These are phyloP conservation scores for Citeromyces nyonsensis DNA, from an alignment of 805 yeast species.

Conservation along the genomic window DNA sequence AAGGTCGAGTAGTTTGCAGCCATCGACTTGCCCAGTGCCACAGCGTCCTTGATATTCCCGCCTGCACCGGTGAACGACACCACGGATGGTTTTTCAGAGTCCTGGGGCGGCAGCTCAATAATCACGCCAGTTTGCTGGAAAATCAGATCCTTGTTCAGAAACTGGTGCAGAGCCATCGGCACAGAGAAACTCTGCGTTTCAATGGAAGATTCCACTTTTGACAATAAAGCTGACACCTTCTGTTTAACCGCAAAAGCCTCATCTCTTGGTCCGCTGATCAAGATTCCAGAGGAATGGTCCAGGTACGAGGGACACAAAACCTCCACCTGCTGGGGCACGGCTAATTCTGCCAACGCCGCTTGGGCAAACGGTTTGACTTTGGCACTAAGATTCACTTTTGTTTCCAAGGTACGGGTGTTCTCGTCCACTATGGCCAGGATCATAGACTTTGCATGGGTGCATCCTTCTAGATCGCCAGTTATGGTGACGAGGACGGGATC, in stretches of 20 bases:
- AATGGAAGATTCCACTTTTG: slow-evolving; percentile 25
- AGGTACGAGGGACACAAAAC: slow-evolving; percentile 17
- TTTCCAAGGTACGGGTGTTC: slow-evolving; percentile 43
- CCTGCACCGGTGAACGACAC: slow-evolving; percentile 43
- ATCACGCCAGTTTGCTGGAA: slow-evolving; percentile 39
- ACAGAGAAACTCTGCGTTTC: slow-evolving; percentile 41
- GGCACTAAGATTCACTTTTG: slow-evolving; percentile 29
- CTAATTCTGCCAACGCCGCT: slow-evolving; percentile 12
- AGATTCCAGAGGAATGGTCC: slow-evolving; percentile 23
- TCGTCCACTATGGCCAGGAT: slow-evolving; percentile 64
- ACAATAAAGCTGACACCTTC: slow-evolving; percentile 27
- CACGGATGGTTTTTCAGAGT: slow-evolving; percentile 26
- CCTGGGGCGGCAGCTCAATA: slow-evolving; percentile 34
- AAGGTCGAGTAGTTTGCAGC: slow-evolving; percentile 48
- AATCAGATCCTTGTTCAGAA: slow-evolving; percentile 41
- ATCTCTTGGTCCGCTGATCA: slow-evolving; percentile 60
- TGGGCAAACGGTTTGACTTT: slow-evolving; percentile 27
- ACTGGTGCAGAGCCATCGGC: slow-evolving; percentile 56
- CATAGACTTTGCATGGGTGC: slow-evolving; percentile 51
- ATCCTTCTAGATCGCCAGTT: slow-evolving; percentile 79
- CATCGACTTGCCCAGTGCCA: slow-evolving; percentile 39
- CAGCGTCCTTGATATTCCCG: slow-evolving; percentile 41
- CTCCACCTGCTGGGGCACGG: slow-evolving; percentile 12
- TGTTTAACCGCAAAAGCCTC: slow-evolving; percentile 39
- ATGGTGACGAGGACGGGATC: slow-evolving; percentile 45